Evolutionary conservation across 2,329 filamentous ascomycete genomes (phyloP), one percentile per base, ranked within the genome.

Genomic region (Epichloe elymi): DNA sequence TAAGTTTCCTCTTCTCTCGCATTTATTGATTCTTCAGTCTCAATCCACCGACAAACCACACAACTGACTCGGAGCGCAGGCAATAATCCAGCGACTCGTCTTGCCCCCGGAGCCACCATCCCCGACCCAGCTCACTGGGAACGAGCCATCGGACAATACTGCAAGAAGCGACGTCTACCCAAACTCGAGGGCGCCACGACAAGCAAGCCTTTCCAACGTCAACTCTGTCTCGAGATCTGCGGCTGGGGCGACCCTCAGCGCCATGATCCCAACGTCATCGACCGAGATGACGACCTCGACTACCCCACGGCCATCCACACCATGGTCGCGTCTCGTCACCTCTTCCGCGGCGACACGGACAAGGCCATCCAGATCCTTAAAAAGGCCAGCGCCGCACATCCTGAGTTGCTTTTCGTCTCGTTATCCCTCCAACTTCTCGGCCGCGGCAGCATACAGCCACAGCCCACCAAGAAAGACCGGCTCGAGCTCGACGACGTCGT

Each of bases 221-320:
- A 87, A 60, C 71, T 90, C 4, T 88, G 85, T 54, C 75, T 93
- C 5, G 80, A 84, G 37, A 80, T 90, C 19, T 90, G 85, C 60
- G 76, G 80, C 46, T 88, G 85, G 80, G 80, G 85, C 74, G 81
- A 66, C 70, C 77, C 52, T 60, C 74, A 57, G 67, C 72, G 58
- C 51, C 64, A 74, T 43, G 69, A 73, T 41, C 65, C 67, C 12
- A 67, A 72, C 42, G 72, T 70, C 20, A 60, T 67, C 15, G 70
- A 73, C 66, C 61, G 65, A 33, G 68, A 70, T 8, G 66, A 65
- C 30, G 67, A 65, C 33, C 63, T 71, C 1, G 74, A 74, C 52
- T 72, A 72, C 55, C 72, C 71, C n/a, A 78, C 75, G 1, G 72
- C 73, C 2, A 71, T 71, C 55, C 73, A 86, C 60, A 89, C 88